Evolutionary conservation across 441 rosid species (phyloP).

Genomic region (Metrosideros polymorpha): DNA sequence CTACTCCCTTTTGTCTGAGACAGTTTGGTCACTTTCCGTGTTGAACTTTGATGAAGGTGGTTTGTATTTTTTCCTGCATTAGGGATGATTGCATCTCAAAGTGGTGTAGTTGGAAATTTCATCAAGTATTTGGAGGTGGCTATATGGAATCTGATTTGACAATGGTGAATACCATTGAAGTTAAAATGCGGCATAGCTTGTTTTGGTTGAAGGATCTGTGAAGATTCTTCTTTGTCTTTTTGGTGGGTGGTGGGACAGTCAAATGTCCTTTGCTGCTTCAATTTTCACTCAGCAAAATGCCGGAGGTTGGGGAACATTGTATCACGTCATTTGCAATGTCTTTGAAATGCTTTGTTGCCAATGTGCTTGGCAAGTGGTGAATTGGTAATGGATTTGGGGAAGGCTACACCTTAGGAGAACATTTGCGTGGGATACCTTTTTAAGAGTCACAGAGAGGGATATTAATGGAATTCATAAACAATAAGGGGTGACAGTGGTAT

Average conservation of each 20-base stretch:
- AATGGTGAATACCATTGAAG: not conserved
- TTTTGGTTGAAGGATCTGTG: not conserved
- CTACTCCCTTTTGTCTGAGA: not conserved
- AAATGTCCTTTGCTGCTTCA: not conserved
- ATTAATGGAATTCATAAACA: not conserved
- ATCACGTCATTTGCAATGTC: not conserved
- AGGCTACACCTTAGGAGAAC: not conserved
- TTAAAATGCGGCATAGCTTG: not conserved
- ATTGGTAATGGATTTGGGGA: constrained; percentile 1
- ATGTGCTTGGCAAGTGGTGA: not conserved
- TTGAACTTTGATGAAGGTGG: not conserved
- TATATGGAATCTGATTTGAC: not conserved
- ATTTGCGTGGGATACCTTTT: not conserved
- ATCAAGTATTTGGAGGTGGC: not conserved
- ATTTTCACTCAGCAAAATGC: not conserved
- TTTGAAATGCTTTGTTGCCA: not conserved
- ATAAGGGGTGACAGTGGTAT: not conserved
- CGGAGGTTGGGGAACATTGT: not conserved
- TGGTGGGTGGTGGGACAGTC: not conserved
- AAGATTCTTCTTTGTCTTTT: not conserved
- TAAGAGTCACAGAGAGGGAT: not conserved
- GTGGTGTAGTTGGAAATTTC: not conserved
- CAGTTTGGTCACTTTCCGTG: not conserved
- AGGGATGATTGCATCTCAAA: not conserved
- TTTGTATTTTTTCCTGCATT: not conserved